phyloP scores from a whole-genome alignment of 1,284 basidiomycete species.

The Naganishia cerealis region DNA sequence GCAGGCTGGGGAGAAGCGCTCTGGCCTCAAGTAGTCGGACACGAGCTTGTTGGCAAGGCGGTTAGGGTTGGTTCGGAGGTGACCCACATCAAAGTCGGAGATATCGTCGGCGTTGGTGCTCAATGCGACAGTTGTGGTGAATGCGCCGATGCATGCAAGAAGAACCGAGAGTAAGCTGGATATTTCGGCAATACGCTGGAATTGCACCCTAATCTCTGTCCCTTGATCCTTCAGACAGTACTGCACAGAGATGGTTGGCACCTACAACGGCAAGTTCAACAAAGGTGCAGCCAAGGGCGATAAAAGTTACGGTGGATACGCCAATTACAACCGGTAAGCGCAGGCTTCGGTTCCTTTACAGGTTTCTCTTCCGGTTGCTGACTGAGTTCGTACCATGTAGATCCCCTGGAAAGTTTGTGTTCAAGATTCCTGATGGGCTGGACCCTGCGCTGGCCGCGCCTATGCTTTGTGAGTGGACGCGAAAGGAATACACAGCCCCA shows the following conservation, averaged over 20 bases:
- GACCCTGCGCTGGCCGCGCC: conserved; percentile 59
- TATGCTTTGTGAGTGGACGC: conserved; percentile 52
- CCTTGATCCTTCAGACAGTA: conserved; percentile 48
- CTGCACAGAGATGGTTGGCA: conserved; percentile 39
- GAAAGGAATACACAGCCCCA: neutral
- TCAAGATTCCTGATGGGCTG: conserved; percentile 63
- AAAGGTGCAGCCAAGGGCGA: conserved; percentile 34
- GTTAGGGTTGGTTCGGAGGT: conserved; percentile 39
- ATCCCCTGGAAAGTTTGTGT: conserved; percentile 59
- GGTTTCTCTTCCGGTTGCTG: neutral
- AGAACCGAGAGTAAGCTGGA: conserved; percentile 44
- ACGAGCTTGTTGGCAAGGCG: conserved; percentile 39
- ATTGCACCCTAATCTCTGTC: neutral
- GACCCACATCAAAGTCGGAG: conserved; percentile 48
- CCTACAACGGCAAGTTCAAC: conserved; percentile 34
- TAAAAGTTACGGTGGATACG: conserved; percentile 56
- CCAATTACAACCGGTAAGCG: conserved; percentile 51
- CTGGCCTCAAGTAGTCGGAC: conserved; percentile 36
- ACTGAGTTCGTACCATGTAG: neutral
- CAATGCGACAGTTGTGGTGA: conserved; percentile 55
- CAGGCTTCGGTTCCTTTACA: neutral
- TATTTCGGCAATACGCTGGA: neutral
- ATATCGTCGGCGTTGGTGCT: conserved; percentile 58
- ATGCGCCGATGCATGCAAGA: conserved; percentile 53
- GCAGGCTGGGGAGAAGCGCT: conserved; percentile 38